Evolutionary conservation across 2,329 filamentous ascomycete species (phyloP), one percentile per base, ranked within the genome.

Genomic region (Didymella segeticola): DNA sequence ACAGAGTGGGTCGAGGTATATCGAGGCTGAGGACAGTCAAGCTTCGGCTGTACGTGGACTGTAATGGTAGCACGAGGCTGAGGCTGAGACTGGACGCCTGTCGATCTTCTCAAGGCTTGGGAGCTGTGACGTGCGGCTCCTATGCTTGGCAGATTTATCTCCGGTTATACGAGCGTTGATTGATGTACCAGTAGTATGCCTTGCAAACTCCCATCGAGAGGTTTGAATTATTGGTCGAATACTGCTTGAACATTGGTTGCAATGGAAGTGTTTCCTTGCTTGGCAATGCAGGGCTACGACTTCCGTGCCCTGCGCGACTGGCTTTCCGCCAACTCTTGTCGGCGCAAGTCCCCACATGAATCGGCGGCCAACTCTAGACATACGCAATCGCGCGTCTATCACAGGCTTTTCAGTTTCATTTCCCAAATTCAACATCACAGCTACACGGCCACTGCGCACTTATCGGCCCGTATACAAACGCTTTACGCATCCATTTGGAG

Each of bases 321-420:
- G 53, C 49, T 26, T 23, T 45, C 51, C 49, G 49, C 43, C 50
- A 47, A 48, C 57, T 55, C 19, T 56, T 42, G 52, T 56, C 47
- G 60, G 46, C 53, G 52, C 55, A 57, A 47, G 52, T 52, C 48
- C 52, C 45, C 51, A 52, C 51, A 54, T 54, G 38, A 54, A 54
- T 45, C 45, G 43, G 25, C 31, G 34, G 30, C 49, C 42, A 49
- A 56, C 51, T 57, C 30, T 23, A 57, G 53, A 55, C 58, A 60
- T 62, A 63, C 58, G 58, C 60, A 64, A 63, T 64, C 53, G 56
- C 55, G 56, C 47, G 56, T 57, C 51, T 49, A 46, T 49, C 51
- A 54, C 51, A 39, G 34, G 41, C 45, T 46, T 49, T 54, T 49
- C 45, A 30, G 22, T 46, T 29, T 54, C 51, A 54, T 49, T 49